phyloP scores from a whole-genome alignment of 73 alveolate species.

The Uronychia binucleata region DNA sequence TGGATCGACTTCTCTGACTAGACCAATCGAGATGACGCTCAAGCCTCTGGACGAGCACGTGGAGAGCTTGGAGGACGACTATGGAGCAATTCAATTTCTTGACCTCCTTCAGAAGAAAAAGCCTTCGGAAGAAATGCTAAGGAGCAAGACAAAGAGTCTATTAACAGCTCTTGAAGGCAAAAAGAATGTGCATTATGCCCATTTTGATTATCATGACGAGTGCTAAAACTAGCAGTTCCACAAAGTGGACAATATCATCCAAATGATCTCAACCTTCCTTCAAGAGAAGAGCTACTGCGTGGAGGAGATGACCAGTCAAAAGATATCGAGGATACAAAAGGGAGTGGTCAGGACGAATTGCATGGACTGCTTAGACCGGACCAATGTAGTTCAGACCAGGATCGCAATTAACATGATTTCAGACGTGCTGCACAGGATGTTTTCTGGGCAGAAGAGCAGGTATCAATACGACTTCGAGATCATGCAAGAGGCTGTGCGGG shows the following conservation, averaged over 20 bases:
- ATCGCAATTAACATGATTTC: background rate
- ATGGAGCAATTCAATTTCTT: constrained; percentile 71
- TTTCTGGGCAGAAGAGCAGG: background rate
- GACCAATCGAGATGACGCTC: constrained; percentile 74
- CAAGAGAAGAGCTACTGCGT: background rate
- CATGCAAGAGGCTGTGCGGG: background rate
- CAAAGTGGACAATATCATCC: constrained; percentile 51
- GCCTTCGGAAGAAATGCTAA: constrained; percentile 79
- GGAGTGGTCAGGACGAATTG: constrained; percentile 93
- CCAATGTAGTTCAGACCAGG: constrained; percentile 86
- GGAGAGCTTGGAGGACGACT: constrained; percentile 73
- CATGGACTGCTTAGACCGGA: constrained; percentile 95
- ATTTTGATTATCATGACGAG: constrained; percentile 85
- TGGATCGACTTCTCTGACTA: constrained; percentile 79
- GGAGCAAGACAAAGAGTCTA: constrained; percentile 74
- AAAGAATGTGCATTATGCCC: constrained; percentile 65
- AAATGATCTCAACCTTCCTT: constrained; percentile 23
- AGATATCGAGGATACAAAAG: constrained; percentile 70
- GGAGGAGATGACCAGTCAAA: constrained; percentile 57
- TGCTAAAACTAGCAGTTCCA: constrained; percentile 79
- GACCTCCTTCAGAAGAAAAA: constrained; percentile 83
- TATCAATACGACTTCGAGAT: background rate
- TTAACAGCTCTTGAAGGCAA: constrained; percentile 54
- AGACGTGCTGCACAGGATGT: background rate
- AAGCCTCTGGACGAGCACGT: constrained; percentile 89